Percentiles rank a stretch among this genome's conserved stretches.
Evolutionary conservation across 345 rosid genomes (phyloP).

Genomic region (Melastoma malabathricum): DNA sequence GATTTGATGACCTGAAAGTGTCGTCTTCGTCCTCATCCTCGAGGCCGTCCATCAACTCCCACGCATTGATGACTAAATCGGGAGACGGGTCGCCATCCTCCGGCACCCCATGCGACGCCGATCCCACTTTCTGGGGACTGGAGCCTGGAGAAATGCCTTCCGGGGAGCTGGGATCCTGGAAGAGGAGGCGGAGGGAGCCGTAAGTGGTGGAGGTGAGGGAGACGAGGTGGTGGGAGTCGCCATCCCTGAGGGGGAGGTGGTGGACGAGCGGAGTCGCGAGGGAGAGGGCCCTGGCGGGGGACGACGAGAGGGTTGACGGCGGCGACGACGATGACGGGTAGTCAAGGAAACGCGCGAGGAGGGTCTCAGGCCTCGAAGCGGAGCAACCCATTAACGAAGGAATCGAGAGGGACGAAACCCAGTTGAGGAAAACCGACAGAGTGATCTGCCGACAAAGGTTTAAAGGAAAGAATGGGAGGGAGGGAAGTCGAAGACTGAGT

Average conservation of each 20-base stretch:
- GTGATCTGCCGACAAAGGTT: no score
- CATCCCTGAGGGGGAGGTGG: conserved; percentile 14
- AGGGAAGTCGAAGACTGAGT: no score
- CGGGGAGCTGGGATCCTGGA: conserved; percentile 1
- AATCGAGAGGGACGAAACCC: no score
- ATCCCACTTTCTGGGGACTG: neutral
- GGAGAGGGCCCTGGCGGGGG: neutral
- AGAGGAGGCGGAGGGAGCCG: conserved; percentile 18
- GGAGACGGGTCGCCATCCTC: conserved; percentile 5
- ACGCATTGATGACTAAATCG: conserved; percentile 16
- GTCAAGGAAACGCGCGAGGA: conserved; percentile 10
- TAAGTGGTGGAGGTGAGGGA: conserved; percentile 23
- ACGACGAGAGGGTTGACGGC: conserved; percentile 4
- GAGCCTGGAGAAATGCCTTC: neutral
- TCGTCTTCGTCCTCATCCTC: conserved; percentile 11
- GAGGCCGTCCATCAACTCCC: conserved; percentile 22
- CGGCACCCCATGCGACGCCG: neutral
- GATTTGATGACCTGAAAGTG: neutral
- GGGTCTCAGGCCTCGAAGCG: conserved; percentile 13
- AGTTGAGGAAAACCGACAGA: no score
- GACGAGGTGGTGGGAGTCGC: conserved; percentile 19
- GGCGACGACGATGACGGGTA: conserved; percentile 10
- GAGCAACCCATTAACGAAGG: conserved; percentile 15
- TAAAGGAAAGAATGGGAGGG: no score
- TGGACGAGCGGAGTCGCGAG: conserved; percentile 13